Percentiles rank a stretch among this genome's conserved stretches.
Evolutionary conservation across 2,329 filamentous ascomycete species (phyloP).

Genomic region (Epichloe elymi): DNA sequence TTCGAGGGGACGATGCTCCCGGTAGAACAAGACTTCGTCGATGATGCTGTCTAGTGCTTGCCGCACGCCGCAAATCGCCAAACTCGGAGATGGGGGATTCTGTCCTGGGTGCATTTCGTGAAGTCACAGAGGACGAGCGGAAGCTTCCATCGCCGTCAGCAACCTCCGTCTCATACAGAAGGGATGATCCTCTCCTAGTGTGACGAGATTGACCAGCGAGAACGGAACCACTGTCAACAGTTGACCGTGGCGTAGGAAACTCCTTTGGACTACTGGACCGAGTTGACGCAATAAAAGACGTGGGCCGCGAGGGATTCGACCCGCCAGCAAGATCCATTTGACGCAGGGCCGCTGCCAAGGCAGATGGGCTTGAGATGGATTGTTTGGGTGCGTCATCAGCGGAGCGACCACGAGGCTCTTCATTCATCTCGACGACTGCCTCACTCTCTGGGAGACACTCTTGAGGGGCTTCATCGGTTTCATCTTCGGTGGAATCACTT

Average conservation of each 20-base stretch:
- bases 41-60: slow-evolving; percentile 71
- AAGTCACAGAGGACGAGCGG: slow-evolving; percentile 63
- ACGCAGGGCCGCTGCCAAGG: slow-evolving; percentile 40
- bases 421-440: slow-evolving; percentile 5
- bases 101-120: slow-evolving; percentile 54
- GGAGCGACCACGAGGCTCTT: slow-evolving; percentile 8
- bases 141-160: slow-evolving; percentile 82
- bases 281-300: slow-evolving; percentile 51
- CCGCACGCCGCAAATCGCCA: slow-evolving; percentile 58
- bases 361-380: slow-evolving; percentile 30
- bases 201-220: slow-evolving; percentile 45
- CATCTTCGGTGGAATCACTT: slow-evolving; percentile 59
- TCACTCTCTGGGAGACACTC: slow-evolving; percentile 6
- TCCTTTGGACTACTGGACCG: slow-evolving; percentile 83
- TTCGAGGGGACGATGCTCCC: slow-evolving; percentile 61
- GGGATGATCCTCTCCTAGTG: slow-evolving; percentile 57
- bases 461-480: slow-evolving; percentile 26
- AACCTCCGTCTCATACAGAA: slow-evolving; percentile 71
- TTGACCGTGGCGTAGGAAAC: slow-evolving; percentile 80
- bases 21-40: slow-evolving; percentile 77
- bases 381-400: slow-evolving; percentile 6
- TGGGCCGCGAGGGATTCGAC: slow-evolving; percentile 32
- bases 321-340: slow-evolving; percentile 22
- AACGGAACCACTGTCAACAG: slow-evolving; percentile 43
- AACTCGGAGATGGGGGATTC: slow-evolving; percentile 88